Conservation (phyloP, 495 filamentous ascomycete genomes). For the Bathelium albidoporum region DNA sequence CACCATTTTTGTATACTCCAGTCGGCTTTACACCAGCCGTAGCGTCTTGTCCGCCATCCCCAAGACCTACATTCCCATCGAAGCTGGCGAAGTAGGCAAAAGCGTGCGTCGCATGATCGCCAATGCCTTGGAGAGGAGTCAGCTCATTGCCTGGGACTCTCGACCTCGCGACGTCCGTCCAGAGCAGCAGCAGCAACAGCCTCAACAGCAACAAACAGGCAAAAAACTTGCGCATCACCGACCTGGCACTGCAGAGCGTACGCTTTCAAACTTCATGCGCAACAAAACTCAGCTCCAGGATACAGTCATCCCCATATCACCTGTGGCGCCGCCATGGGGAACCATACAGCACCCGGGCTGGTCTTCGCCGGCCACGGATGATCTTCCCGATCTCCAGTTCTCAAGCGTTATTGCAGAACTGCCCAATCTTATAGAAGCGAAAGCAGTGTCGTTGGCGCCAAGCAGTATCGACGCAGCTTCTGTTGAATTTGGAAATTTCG, state of each 20-base stretch:
- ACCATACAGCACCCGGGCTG: constrained; percentile 77
- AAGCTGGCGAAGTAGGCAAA: constrained; percentile 64
- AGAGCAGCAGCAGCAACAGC: constrained; percentile 3
- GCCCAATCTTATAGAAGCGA: constrained; percentile 85
- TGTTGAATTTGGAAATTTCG: not conserved
- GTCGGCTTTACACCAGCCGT: constrained; percentile 80
- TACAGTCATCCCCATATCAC: constrained; percentile 30
- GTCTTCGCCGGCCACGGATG: constrained; percentile 62
- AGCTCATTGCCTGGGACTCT: constrained; percentile 69
- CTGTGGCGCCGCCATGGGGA: constrained; percentile 57
- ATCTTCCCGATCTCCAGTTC: constrained; percentile 73
- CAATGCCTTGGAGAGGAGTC: constrained; percentile 59
- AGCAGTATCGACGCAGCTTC: constrained; percentile 37
- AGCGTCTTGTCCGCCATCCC: constrained; percentile 72
- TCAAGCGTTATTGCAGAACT: constrained; percentile 72
- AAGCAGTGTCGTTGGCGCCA: constrained; percentile 74
- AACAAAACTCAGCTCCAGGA: constrained; percentile 12
- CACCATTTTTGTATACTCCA: constrained; percentile 66
- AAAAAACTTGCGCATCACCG: not conserved
- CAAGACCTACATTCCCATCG: constrained; percentile 69
- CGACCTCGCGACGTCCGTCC: constrained; percentile 45
- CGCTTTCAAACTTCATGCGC: constrained; percentile 9
- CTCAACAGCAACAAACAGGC: not conserved
- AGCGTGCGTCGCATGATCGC: constrained; percentile 65
- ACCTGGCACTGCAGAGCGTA: constrained; percentile 9